phyloP scores from a whole-genome alignment of 345 rosid species.

The Populus alba region DNA sequence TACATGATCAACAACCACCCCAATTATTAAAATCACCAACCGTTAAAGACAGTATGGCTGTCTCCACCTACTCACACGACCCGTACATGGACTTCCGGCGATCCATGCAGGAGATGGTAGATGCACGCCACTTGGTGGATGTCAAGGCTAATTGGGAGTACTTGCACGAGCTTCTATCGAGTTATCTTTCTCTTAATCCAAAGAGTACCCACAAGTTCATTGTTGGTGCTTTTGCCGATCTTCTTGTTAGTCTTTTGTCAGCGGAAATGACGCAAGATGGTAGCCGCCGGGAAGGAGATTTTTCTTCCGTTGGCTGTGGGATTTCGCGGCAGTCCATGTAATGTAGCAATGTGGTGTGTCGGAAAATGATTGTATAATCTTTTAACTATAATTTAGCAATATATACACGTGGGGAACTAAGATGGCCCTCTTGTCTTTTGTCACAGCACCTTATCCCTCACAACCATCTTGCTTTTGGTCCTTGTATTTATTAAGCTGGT shows the following conservation, averaged over 20 bases:
- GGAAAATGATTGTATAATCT: slow-evolving; percentile 17
- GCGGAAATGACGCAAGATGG: background rate
- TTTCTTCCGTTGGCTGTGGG: slow-evolving; percentile 5
- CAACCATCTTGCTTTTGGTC: background rate
- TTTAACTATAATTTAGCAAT: slow-evolving; percentile 14
- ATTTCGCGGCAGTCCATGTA: slow-evolving; percentile 13
- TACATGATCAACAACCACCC: background rate
- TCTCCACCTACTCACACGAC: slow-evolving; percentile 72
- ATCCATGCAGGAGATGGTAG: slow-evolving; percentile 98
- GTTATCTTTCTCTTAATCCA: slow-evolving; percentile 73
- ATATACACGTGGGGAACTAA: slow-evolving; percentile 12
- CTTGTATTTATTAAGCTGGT: background rate
- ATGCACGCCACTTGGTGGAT: slow-evolving; percentile 56
- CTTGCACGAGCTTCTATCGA: slow-evolving; percentile 71
- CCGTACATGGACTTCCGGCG: slow-evolving; percentile 76
- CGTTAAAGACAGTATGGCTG: slow-evolving; percentile 48
- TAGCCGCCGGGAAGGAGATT: background rate
- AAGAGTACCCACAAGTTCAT: slow-evolving; percentile 61
- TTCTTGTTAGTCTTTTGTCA: slow-evolving; percentile 63
- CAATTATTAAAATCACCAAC: slow-evolving; percentile 4
- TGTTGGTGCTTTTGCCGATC: slow-evolving; percentile 75
- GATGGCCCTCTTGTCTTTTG: slow-evolving; percentile 15
- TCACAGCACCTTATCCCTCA: background rate
- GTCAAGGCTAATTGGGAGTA: slow-evolving; percentile 61
- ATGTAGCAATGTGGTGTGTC: slow-evolving; percentile 11